Evolutionary conservation across 1,284 basidiomycete genomes (phyloP), one percentile per base, ranked within the genome.

Genomic region (Cutaneotrichosporon dermatis): DNA sequence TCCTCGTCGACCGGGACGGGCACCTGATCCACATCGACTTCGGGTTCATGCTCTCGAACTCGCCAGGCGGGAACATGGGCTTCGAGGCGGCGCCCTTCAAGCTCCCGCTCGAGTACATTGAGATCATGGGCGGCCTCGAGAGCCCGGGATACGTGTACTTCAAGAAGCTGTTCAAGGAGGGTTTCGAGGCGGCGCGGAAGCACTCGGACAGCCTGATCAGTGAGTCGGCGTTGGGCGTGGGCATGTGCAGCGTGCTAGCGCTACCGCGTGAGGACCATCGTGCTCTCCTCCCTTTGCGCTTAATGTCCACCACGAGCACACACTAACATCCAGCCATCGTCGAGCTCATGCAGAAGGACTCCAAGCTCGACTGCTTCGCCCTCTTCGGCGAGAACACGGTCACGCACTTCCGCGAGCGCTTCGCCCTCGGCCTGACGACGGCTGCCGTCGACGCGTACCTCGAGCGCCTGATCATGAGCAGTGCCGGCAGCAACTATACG

Each of bases 21-120:
- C 94, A 96, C 69, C 81, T 76, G 44, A 76, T 78, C 51, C 74
- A 98, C 76, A 98, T 98, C 66, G 96, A 99, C 78, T 99, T 99
- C 76, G 96, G 96, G 0, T 99, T 99, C 81, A 96, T 99, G 84
- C 84, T 99, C 54, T 90, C 88, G 42, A 96, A 97, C 76, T 93
- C 92, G 5, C 96, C 96, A 0, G 81, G 81, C 6, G 95, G 95
- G 11, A 96, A 94, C 72, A 89, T 99, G 65, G 92, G 95, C 33
- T 99, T 99, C 74, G 96, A 99, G 79, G 95, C 94, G 11, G 94
- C 96, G 4, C 96, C 96, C 1, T 99, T 99, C 83, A 99, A 99
- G 77, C 80, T 99, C 35, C 88, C 93, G 6, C 81, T 80, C 66
- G 95, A 99, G 77, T 99, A 99, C 77, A 85, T 99, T 54, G 95